Base-by-base conservation (phyloP, 1,284 basidiomycete genomes). In the Athelia sp. region DNA sequence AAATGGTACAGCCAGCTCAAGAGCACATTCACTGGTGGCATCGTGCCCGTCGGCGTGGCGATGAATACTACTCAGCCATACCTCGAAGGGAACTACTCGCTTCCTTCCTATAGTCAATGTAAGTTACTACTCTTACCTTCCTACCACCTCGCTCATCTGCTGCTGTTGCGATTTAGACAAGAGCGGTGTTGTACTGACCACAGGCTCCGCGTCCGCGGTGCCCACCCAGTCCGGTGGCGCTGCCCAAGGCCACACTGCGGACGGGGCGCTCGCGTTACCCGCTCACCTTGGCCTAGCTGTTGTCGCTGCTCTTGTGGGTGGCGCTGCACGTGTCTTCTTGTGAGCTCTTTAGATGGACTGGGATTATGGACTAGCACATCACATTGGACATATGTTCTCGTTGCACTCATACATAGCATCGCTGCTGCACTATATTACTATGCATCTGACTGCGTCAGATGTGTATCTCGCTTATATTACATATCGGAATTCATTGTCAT, bases 31-130 rank as follows among this genome's bases (percentile, higher is more conserved):
- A 56, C 61, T 40, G 36, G 36, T 65, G 52, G 74, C 50, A 60
- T 81, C 21, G 73, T 78, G 2, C 79, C 78, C 21, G 60, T 81
- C 23, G 71, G 68, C 13, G 72, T 75, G 10, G 71, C 73, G 0
- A 45, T 69, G 14, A 81, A 81, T 55, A 63, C 64, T 36, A 70
- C 71, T 0, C 68, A 72, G 11, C 76, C 75, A 3, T 80, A 80
- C 51, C 62, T 70, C 13, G 78, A 80, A 57, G 57, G 58, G 3
- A 67, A 68, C 50, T 66, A 68, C 49, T 55, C 65, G 0, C 56
- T 68, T 24, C 72, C 73, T 3, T 62, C 61, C 6, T 80, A 79
- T 55, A 58, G 62, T 3, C 64, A 78, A 61, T 77, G 78, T 78
- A 40, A 8, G 36, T 21, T 34, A 34, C 32, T 11, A n/a, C 32